Evolutionary conservation across 495 filamentous ascomycete genomes (phyloP).

Genomic region (Aspergillus panamensis): DNA sequence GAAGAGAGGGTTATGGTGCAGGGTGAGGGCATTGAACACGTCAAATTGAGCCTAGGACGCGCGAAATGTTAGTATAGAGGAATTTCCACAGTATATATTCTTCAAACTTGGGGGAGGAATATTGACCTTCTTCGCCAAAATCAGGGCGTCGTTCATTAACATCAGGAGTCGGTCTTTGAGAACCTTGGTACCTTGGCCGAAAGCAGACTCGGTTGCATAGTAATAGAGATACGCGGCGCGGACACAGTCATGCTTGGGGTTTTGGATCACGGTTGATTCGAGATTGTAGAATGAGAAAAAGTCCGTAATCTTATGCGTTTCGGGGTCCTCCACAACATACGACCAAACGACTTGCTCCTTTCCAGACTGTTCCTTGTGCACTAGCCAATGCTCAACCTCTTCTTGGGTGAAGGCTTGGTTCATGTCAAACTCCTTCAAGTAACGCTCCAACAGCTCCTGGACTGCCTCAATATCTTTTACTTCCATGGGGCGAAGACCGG

Average conservation of each 20-base stretch:
- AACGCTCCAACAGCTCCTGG: conserved; percentile 68
- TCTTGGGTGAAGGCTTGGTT: conserved; percentile 75
- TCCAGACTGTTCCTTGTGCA: conserved; percentile 55
- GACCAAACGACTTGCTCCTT: conserved; percentile 84
- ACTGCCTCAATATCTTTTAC: conserved; percentile 77
- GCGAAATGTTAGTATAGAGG: conserved; percentile 2
- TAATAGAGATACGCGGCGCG: conserved; percentile 94
- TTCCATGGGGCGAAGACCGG: conserved; percentile 76
- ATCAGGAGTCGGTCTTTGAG: conserved; percentile 69
- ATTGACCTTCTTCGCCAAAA: conserved; percentile 73
- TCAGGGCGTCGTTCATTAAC: conserved; percentile 79
- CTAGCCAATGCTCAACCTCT: conserved; percentile 85
- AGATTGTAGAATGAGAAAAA: conserved; percentile 95
- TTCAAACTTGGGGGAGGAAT: background rate
- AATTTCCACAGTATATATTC: too few relatives aligned
- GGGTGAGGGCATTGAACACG: conserved; percentile 92
- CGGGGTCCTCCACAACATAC: conserved; percentile 80
- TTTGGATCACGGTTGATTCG: conserved; percentile 84
- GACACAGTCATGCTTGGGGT: conserved; percentile 70
- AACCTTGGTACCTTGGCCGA: conserved; percentile 53
- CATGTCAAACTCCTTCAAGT: conserved; percentile 74
- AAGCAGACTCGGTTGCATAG: conserved; percentile 83
- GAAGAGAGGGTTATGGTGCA: conserved; percentile 92
- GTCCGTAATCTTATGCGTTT: conserved; percentile 81
- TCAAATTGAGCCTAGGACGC: conserved; percentile 67